These are phyloP conservation scores for Agaricales sp. DNA, from an alignment of 1,284 basidiomycete species.

Conservation along the genomic window DNA sequence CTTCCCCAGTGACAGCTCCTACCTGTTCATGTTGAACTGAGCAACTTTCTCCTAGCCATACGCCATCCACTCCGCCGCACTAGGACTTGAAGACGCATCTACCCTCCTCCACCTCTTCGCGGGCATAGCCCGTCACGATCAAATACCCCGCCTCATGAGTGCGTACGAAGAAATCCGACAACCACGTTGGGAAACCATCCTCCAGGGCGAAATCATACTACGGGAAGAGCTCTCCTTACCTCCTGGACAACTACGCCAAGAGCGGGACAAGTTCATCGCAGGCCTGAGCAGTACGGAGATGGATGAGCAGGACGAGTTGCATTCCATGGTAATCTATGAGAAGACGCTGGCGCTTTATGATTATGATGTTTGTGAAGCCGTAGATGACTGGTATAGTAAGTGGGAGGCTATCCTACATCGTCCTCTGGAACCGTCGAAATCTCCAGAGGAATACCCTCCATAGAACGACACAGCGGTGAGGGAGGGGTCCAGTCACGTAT, in stretches of 20 bases:
- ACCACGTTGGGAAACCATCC: slow-evolving; percentile 26
- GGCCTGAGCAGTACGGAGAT: slow-evolving; percentile 21
- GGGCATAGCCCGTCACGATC: slow-evolving; percentile 24
- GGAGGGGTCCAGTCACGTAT: no score
- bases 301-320: slow-evolving; percentile 21
- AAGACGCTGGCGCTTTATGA: slow-evolving; percentile 27
- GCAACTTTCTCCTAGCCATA: slow-evolving; percentile 20
- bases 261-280: slow-evolving; percentile 26
- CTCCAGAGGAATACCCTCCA: no score
- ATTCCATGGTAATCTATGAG: slow-evolving; percentile 26
- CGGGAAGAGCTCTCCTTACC: slow-evolving; percentile 27
- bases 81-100: slow-evolving; percentile 42
- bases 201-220: slow-evolving; percentile 29
- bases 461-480: no score
- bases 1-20: neutral
- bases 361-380: slow-evolving; percentile 29
- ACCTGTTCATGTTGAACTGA: neutral
- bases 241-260: slow-evolving; percentile 26
- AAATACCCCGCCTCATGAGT: slow-evolving; percentile 32
- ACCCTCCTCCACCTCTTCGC: slow-evolving; percentile 39
- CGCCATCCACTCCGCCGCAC: slow-evolving; percentile 24
- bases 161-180: slow-evolving; percentile 41
- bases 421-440: no score
- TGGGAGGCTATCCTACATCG: slow-evolving; percentile 24
- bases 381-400: slow-evolving; percentile 40